Evolutionary conservation across 164 flowering plant species (phyloP).

Genomic region (Sedum album): DNA sequence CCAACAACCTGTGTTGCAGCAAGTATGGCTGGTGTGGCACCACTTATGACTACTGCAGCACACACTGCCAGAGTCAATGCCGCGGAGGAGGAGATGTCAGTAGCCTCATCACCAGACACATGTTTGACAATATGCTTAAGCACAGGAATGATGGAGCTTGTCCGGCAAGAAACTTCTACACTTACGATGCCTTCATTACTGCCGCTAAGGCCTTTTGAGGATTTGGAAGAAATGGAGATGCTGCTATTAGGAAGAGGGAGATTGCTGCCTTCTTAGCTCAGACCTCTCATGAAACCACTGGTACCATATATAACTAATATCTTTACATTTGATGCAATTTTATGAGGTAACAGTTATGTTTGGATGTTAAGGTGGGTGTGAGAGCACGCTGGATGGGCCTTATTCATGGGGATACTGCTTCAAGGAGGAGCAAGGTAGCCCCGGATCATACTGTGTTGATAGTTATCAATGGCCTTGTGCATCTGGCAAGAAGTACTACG

Average conservation of each 20-base stretch:
- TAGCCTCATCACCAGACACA: slow-evolving; percentile 11
- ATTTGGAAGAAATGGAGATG: slow-evolving; percentile 32
- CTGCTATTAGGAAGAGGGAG: slow-evolving; percentile 20
- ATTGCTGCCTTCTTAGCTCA: slow-evolving; percentile 34
- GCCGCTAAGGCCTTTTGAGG: slow-evolving; percentile 29
- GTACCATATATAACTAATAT: not conserved
- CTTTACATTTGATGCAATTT: too few species aligned
- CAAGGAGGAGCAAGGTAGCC: slow-evolving; percentile 11
- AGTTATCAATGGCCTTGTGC: slow-evolving; percentile 23
- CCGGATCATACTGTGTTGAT: slow-evolving; percentile 13
- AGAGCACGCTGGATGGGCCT: slow-evolving; percentile 27
- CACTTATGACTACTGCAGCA: slow-evolving; percentile 17
- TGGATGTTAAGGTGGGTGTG: slow-evolving; percentile 18
- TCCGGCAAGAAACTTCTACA: slow-evolving; percentile 27
- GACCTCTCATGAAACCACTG: slow-evolving; percentile 35
- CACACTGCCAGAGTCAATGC: slow-evolving; percentile 25
- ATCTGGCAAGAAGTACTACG: slow-evolving; percentile 28
- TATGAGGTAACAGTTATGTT: not conserved
- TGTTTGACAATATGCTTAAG: slow-evolving; percentile 22
- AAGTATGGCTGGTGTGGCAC: slow-evolving; percentile 25
- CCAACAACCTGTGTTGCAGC: slow-evolving; percentile 25
- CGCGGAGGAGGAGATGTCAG: slow-evolving; percentile 13
- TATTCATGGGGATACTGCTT: slow-evolving; percentile 33
- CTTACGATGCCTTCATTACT: slow-evolving; percentile 32
- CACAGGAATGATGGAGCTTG: slow-evolving; percentile 26